phyloP scores from a whole-genome alignment of 176 grass and related monocot species.

The Eragrostis nindensis region DNA sequence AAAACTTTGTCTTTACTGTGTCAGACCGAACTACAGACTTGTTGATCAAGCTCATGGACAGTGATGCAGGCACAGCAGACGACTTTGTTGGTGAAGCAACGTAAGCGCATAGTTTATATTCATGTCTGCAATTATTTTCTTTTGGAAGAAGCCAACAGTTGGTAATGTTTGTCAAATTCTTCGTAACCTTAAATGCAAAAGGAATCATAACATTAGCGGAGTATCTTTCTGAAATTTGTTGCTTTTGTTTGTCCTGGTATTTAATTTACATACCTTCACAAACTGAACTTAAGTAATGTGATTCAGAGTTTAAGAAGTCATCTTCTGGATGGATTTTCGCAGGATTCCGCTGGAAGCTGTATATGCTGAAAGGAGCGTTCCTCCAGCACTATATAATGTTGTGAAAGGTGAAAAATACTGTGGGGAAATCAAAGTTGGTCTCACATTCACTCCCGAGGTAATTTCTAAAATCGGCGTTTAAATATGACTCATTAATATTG shows the following conservation, averaged over 20 bases:
- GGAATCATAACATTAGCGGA: background rate
- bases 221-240: conserved; percentile 17
- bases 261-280: background rate
- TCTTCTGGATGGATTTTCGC: background rate
- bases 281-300: background rate
- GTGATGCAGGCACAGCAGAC: conserved; percentile 62
- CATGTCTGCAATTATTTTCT: conserved; percentile 8
- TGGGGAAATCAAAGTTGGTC: conserved; percentile 82
- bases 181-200: background rate
- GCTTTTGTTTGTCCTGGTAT: background rate
- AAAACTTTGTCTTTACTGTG: conserved; percentile 87
- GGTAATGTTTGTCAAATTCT: conserved; percentile 5
- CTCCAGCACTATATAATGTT: conserved; percentile 72
- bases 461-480: conserved; percentile 23
- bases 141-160: background rate
- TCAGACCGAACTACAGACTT: conserved; percentile 63
- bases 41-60: conserved; percentile 84
- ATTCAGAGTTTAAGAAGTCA: background rate
- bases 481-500: conserved; percentile 2
- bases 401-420: conserved; percentile 83
- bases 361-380: conserved; percentile 66
- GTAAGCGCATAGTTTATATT: conserved; percentile 46
- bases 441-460: conserved; percentile 79
- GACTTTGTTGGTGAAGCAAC: conserved; percentile 87
- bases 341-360: conserved; percentile 78